Conservation (phyloP, 2,329 filamentous ascomycete species). For the Beauveria australis region DNA sequence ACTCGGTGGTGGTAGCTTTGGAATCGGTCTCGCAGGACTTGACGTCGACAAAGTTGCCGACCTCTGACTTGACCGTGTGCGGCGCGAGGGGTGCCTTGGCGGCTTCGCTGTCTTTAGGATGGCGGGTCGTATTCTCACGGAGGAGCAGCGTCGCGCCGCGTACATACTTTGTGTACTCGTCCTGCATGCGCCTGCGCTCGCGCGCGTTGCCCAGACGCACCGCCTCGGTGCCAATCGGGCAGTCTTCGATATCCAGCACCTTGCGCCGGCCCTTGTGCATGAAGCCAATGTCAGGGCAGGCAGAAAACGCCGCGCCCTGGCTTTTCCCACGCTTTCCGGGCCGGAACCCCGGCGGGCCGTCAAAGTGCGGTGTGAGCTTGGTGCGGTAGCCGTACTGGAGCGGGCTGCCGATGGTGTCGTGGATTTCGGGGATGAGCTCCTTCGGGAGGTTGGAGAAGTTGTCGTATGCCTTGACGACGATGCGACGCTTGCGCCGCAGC, state of each 20-base stretch:
- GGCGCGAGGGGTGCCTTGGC: slow-evolving; percentile 19
- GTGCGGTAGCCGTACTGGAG: slow-evolving; percentile 91
- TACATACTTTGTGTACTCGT: slow-evolving; percentile 63
- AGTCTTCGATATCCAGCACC: slow-evolving; percentile 94
- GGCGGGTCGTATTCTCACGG: slow-evolving; percentile 72
- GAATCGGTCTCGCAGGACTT: slow-evolving; percentile 86
- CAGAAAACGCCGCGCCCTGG: slow-evolving; percentile 38
- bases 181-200: slow-evolving; percentile 68
- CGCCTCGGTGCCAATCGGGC: slow-evolving; percentile 84
- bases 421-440: slow-evolving; percentile 65
- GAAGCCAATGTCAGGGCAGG: slow-evolving; percentile 78
- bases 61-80: slow-evolving; percentile 40
- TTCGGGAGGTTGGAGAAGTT: slow-evolving; percentile 83
- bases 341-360: slow-evolving; percentile 57
- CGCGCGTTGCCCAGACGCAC: slow-evolving; percentile 70
- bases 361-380: slow-evolving; percentile 94
- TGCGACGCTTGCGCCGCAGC: slow-evolving; percentile 70
- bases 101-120: slow-evolving; percentile 38
- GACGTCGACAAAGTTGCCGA: slow-evolving; percentile 55
- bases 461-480: slow-evolving; percentile 83
- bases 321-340: slow-evolving; percentile 35
- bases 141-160: slow-evolving; percentile 82
- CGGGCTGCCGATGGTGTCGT: slow-evolving; percentile 82
- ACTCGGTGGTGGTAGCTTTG: slow-evolving; percentile 78
- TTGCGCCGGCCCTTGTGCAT: slow-evolving; percentile 73